Percentiles rank a stretch among this genome's conserved stretches.
phyloP scores from a whole-genome alignment of 1,284 basidiomycete genomes.

The Ustilago bromivora region DNA sequence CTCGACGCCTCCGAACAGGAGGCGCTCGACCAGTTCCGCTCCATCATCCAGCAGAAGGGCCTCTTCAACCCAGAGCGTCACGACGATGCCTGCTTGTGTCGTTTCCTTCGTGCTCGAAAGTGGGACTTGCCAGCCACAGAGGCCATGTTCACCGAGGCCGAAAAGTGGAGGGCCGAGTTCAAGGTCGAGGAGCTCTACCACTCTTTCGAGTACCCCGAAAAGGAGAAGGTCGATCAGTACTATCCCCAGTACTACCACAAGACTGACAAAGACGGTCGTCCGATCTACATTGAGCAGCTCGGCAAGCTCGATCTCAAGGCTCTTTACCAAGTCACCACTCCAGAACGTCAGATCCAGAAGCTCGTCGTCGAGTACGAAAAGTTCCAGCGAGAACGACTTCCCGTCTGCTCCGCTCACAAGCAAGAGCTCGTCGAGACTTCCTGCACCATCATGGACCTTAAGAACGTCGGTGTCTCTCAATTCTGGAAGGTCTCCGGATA shows the following conservation, averaged over 20 bases:
- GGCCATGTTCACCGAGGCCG: slow-evolving; percentile 83
- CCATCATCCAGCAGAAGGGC: slow-evolving; percentile 61
- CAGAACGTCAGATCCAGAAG: slow-evolving; percentile 87
- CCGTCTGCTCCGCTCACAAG: slow-evolving; percentile 79
- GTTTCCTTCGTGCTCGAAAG: slow-evolving; percentile 89
- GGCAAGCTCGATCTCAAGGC: slow-evolving; percentile 88
- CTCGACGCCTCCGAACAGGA: slow-evolving; percentile 64
- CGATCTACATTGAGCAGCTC: slow-evolving; percentile 93
- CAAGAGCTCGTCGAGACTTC: slow-evolving; percentile 95
- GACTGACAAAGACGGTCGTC: slow-evolving; percentile 95
- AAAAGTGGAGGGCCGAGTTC: slow-evolving; percentile 91
- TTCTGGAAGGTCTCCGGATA: slow-evolving; percentile 93
- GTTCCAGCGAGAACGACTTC: slow-evolving; percentile 77
- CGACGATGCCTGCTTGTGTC: slow-evolving; percentile 68
- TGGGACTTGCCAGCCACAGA: slow-evolving; percentile 87
- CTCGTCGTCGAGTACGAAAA: slow-evolving; percentile 95
- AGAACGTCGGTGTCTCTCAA: slow-evolving; percentile 81
- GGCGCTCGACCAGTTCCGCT: slow-evolving; percentile 58
- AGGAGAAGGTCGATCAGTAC: slow-evolving; percentile 84
- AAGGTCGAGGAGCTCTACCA: slow-evolving; percentile 86
- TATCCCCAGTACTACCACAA: slow-evolving; percentile 97
- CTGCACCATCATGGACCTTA: slow-evolving; percentile 96
- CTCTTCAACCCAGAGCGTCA: slow-evolving; percentile 65
- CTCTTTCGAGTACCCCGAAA: slow-evolving; percentile 90
- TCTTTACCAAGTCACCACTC: slow-evolving; percentile 77